These are phyloP conservation scores for Albophoma yamanashiensis DNA, from an alignment of 2,329 filamentous ascomycete genomes.

Conservation along the genomic window DNA sequence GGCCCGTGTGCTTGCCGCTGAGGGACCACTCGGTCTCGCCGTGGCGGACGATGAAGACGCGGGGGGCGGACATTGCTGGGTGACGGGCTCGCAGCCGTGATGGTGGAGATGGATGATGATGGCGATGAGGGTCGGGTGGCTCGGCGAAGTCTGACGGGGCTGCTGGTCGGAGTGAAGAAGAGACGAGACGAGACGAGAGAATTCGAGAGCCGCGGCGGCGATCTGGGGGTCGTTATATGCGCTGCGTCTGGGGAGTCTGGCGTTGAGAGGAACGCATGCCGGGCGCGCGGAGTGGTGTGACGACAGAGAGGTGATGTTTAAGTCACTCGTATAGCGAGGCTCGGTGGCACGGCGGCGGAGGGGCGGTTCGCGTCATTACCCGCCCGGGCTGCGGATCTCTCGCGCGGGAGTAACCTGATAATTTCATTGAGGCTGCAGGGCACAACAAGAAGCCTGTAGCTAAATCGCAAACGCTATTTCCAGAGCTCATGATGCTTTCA, in stretches of 20 bases:
- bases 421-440: neutral
- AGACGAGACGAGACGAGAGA: too few species aligned
- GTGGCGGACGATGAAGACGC: conserved; percentile 76
- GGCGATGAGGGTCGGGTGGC: neutral
- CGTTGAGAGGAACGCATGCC: neutral
- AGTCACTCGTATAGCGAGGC: neutral
- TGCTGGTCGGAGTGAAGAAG: neutral
- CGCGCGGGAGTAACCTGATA: neutral
- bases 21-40: conserved; percentile 96
- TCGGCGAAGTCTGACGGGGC: neutral
- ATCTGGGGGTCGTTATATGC: neutral
- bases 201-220: neutral
- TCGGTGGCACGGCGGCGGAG: neutral
- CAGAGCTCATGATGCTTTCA: neutral
- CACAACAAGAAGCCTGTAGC: neutral
- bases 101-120: neutral
- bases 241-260: neutral
- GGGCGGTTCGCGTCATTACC: neutral
- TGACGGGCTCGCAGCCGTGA: neutral
- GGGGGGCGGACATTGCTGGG: conserved; percentile 38
- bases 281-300: neutral
- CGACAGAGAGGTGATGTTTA: neutral
- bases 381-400: neutral
- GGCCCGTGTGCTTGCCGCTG: conserved; percentile 73
- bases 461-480: neutral